phyloP scores from a whole-genome alignment of 2,329 filamentous ascomycete species.

The Tolypocladium endophyticum region DNA sequence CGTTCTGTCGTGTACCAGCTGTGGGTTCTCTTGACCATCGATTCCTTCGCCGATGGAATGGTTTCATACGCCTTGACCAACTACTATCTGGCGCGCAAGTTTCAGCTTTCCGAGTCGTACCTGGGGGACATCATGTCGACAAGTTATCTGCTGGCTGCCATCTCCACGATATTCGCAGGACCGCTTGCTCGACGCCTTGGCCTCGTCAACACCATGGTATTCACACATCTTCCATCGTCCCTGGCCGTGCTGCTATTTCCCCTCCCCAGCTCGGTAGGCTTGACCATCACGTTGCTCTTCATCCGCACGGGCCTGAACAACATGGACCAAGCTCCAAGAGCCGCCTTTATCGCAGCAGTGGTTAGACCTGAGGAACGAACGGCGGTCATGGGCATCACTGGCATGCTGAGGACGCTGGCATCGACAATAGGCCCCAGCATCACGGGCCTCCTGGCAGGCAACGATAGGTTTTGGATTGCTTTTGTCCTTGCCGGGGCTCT shows the following conservation, averaged over 20 bases:
- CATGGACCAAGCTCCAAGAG: slow-evolving; percentile 59
- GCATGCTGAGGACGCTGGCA: slow-evolving; percentile 48
- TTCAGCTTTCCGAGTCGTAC: slow-evolving; percentile 42
- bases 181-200: slow-evolving; percentile 48
- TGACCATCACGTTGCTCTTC: slow-evolving; percentile 45
- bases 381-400: slow-evolving; percentile 60
- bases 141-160: slow-evolving; percentile 41
- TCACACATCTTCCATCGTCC: slow-evolving; percentile 52
- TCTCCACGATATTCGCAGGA: slow-evolving; percentile 45
- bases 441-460: slow-evolving; percentile 44
- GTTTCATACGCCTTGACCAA: slow-evolving; percentile 45
- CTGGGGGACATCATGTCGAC: slow-evolving; percentile 49
- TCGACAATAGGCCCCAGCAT: slow-evolving; percentile 42
- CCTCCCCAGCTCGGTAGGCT: slow-evolving; percentile 34
- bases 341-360: slow-evolving; percentile 57
- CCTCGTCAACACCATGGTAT: slow-evolving; percentile 55
- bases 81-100: slow-evolving; percentile 48
- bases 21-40: slow-evolving; percentile 54
- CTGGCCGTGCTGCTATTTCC: slow-evolving; percentile 51
- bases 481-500: slow-evolving; percentile 45
- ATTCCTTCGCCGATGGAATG: slow-evolving; percentile 58
- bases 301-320: slow-evolving; percentile 52
- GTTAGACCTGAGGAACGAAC: slow-evolving; percentile 56
- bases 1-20: slow-evolving; percentile 50
- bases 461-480: slow-evolving; percentile 48